Conservation (phyloP, 169 alveolate genomes). For the Perkinsus olseni region DNA sequence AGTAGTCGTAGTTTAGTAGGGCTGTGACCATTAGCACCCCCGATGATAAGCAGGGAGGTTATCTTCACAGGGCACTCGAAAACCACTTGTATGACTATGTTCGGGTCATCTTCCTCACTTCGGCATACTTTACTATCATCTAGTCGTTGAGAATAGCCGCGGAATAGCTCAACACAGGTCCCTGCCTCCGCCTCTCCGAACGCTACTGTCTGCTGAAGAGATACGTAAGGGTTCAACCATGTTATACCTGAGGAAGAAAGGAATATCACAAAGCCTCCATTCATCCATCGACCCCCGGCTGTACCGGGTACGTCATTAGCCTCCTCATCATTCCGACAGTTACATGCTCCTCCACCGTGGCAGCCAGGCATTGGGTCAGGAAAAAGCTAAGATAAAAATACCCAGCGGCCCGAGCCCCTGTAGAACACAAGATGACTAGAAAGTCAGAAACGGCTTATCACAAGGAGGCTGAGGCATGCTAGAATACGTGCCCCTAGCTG, state of each 20-base stretch:
- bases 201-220: constrained; percentile 7
- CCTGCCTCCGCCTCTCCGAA: constrained; percentile 20
- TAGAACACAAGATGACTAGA: too few relatives aligned
- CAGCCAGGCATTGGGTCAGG: constrained; percentile 39
- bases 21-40: constrained; percentile 24
- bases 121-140: constrained; percentile 18
- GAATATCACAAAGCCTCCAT: neutral
- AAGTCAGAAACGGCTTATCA: too few relatives aligned
- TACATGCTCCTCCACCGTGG: constrained; percentile 28
- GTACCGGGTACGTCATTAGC: neutral
- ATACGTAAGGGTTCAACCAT: constrained; percentile 15
- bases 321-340: constrained; percentile 22
- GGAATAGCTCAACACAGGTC: constrained; percentile 14
- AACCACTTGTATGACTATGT: constrained; percentile 12
- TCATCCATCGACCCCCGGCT: neutral
- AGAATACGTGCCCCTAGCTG: too few relatives aligned
- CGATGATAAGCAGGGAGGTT: constrained; percentile 15
- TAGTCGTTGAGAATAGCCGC: constrained; percentile 21
- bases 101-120: constrained; percentile 29
- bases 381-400: too few relatives aligned
- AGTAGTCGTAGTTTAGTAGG: constrained; percentile 18
- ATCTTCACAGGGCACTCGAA: constrained; percentile 20
- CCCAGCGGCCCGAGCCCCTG: too few relatives aligned
- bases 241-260: neutral
- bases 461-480: too few relatives aligned